Base-by-base conservation (phyloP, 2,329 filamentous ascomycete species). In the Aureobasidium sp. region DNA sequence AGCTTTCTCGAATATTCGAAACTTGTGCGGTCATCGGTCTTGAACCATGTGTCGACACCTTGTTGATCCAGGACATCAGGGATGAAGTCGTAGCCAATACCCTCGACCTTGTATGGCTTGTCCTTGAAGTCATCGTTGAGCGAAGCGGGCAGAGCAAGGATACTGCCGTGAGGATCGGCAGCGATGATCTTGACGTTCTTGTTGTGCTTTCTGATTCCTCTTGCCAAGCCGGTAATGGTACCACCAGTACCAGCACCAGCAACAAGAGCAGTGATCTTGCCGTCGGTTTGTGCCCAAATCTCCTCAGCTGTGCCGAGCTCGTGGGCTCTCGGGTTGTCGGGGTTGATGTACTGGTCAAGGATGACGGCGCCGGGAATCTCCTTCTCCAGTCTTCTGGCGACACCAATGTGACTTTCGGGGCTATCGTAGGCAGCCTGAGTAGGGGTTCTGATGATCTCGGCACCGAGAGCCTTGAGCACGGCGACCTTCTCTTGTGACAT, bases 401-500 rank as follows among this genome's bases (percentile, higher is more conserved):
- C 94, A 62, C 94, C 94, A 70, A 99, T 99, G 75, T 99, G 94
- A 61, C 90, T 95, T 78, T 99, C 94, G 61, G 94, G 94, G 42
- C 86, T 87, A 76, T 99, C 94, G 80, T 86, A 97, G 45, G 94
- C 93, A 41, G 94, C 94, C 76, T 96, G 91, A 37, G 92, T 99
- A 27, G 94, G 94, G 4, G 94, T 99, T 61, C 94, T 88, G 74
- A 99, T 97, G 76, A 99, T 97, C 72, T 95, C 97, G 45, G 94
- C 94, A 66, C 93, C 93, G 58, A 99, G 84, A 34, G 94, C 93
- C 69, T 91, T 89, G 65, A 99, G 83, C 31, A 99, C 94, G 2
- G 93, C 89, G 42, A 99, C 94, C 78, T 99, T 99, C 78, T 99
- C 94, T 52, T 91, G 89, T 1, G 91, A 97, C 94, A 99, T 99